Percentiles rank a stretch among this genome's conserved stretches.
Conservation (phyloP, 1,139 yeast genomes). For the Protomyces pachydermus region DNA sequence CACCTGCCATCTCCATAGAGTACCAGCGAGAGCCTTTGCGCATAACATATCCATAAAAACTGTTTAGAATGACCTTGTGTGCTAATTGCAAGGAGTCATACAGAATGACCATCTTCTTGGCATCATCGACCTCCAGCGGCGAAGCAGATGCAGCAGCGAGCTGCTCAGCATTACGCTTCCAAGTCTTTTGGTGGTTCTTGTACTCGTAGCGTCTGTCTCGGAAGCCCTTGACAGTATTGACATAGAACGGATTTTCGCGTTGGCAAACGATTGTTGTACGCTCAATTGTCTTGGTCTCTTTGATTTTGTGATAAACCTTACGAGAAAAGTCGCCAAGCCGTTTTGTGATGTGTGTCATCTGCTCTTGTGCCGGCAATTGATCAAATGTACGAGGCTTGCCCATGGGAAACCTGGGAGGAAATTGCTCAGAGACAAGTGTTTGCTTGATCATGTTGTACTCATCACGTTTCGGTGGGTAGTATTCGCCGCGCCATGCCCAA, state of each 20-base stretch:
- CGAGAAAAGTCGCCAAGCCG: conserved; percentile 80
- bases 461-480: conserved; percentile 80
- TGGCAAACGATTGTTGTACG: conserved; percentile 95
- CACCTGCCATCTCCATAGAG: conserved; percentile 99
- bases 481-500: conserved; percentile 99
- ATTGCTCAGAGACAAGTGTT: conserved; percentile 71
- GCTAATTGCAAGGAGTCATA: conserved; percentile 95
- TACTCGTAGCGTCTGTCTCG: conserved; percentile 96
- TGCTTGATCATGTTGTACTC: conserved; percentile 88
- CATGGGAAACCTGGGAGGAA: conserved; percentile 50
- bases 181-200: conserved; percentile 86
- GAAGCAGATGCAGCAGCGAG: conserved; percentile 53
- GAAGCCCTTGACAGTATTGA: conserved; percentile 86
- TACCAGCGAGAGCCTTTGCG: conserved; percentile 99
- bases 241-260: conserved; percentile 95
- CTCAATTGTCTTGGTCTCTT: conserved; percentile 75
- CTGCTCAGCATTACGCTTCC: conserved; percentile 75
- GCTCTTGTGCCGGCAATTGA: conserved; percentile 71
- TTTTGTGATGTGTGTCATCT: conserved; percentile 68
- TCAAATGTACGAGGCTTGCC: conserved; percentile 61
- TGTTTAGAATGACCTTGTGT: conserved; percentile 91
- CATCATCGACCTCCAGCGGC: conserved; percentile 62
- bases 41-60: conserved; percentile 98
- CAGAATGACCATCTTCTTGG: conserved; percentile 85
- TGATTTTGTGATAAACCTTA: conserved; percentile 75